phyloP scores from a whole-genome alignment of 768 basidiomycete genomes.

The Brasilioporus rufonigricans region DNA sequence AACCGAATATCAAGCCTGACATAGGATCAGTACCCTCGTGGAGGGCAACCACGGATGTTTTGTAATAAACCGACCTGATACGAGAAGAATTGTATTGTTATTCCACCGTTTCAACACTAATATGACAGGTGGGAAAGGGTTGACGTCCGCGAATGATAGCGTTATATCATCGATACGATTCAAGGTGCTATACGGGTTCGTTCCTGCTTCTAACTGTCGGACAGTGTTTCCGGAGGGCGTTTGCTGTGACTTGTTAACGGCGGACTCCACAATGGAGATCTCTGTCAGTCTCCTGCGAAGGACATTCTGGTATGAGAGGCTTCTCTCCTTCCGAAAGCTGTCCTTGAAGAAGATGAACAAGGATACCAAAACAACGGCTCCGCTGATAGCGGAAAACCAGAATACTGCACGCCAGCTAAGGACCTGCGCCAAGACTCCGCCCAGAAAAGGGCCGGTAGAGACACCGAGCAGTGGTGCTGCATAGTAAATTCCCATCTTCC shows the following conservation, averaged over 20 bases:
- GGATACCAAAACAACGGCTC: conserved; percentile 48
- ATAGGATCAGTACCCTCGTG: not conserved
- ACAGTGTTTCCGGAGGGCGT: not conserved
- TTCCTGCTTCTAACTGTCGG: conserved; percentile 4
- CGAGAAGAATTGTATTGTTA: conserved; percentile 59
- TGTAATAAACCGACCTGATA: conserved; percentile 18
- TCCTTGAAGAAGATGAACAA: conserved; percentile 74
- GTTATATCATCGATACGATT: conserved; percentile 36
- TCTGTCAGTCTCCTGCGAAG: conserved; percentile 43
- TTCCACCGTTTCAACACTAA: conserved; percentile 60
- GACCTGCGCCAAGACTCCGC: conserved; percentile 62
- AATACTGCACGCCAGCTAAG: conserved; percentile 83
- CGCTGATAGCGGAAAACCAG: conserved; percentile 73
- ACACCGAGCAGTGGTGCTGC: conserved; percentile 75
- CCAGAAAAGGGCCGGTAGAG: conserved; percentile 64
- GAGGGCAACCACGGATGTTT: not conserved
- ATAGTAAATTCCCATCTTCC: conserved; percentile 82
- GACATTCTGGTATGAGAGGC: conserved; percentile 71
- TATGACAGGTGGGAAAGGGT: conserved; percentile 62
- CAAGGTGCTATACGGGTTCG: not conserved
- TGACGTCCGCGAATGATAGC: conserved; percentile 65
- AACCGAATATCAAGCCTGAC: conserved; percentile 69
- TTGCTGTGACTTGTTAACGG: conserved; percentile 8
- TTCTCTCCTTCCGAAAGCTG: conserved; percentile 81
- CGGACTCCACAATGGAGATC: not conserved